Conservation (phyloP, 2,329 filamentous ascomycete species). For the Zymoseptoria ardabiliae region DNA sequence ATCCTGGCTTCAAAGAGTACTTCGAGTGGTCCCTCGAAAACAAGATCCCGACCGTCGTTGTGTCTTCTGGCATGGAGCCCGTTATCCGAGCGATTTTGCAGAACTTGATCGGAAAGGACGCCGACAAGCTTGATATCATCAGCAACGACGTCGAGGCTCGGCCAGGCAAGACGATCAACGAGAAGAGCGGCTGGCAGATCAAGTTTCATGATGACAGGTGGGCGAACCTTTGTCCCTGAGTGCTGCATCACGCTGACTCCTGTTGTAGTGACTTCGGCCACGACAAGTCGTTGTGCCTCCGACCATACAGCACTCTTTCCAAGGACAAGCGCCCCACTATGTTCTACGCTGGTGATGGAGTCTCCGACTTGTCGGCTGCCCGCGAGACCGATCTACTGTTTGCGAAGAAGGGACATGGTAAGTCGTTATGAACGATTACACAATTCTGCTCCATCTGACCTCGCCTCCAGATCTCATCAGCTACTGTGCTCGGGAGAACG, state of each 20-base stretch:
- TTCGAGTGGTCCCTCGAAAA: constrained; percentile 72
- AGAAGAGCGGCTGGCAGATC: constrained; percentile 80
- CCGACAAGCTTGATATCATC: constrained; percentile 76
- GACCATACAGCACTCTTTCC: constrained; percentile 72
- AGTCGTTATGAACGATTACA: constrained; percentile 18
- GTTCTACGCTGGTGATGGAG: constrained; percentile 92
- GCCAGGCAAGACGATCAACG: constrained; percentile 66
- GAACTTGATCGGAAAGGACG: constrained; percentile 71
- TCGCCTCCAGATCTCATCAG: constrained; percentile 63
- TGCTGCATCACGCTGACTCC: background rate
- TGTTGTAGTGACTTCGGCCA: constrained; percentile 70
- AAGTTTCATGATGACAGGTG: constrained; percentile 79
- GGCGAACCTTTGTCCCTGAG: constrained; percentile 12
- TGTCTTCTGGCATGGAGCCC: constrained; percentile 88
- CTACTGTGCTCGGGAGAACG: constrained; percentile 75
- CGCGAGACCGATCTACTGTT: constrained; percentile 90
- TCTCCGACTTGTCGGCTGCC: constrained; percentile 83
- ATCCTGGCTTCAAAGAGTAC: constrained; percentile 82
- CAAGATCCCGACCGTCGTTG: constrained; percentile 85
- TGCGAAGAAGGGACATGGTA: constrained; percentile 82
- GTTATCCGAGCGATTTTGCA: constrained; percentile 79
- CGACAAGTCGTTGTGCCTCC: constrained; percentile 88
- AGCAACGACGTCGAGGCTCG: constrained; percentile 69
- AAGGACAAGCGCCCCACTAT: constrained; percentile 64
- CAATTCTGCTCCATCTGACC: background rate